phyloP scores from a whole-genome alignment of 164 flowering plant species.

The Magnolia sinica region DNA sequence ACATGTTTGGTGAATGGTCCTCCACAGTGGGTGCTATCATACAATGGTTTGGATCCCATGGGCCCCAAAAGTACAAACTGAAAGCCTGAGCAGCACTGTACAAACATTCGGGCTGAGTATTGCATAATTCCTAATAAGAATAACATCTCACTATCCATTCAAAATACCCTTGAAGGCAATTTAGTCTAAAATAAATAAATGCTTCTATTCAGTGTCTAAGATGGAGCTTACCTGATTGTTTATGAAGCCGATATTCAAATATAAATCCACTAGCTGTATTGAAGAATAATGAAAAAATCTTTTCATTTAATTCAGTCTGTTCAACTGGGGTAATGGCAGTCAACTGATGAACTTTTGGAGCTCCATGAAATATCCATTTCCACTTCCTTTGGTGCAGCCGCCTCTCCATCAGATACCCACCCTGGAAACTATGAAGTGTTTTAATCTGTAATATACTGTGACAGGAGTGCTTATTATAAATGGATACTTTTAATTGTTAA shows the following conservation, averaged over 20 bases:
- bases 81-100: no score
- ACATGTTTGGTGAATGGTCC: background rate
- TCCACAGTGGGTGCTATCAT: background rate
- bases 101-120: no score
- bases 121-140: no score
- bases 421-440: slow-evolving; percentile 33
- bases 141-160: background rate
- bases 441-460: background rate
- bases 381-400: slow-evolving; percentile 71
- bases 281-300: slow-evolving; percentile 42
- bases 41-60: background rate
- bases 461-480: background rate
- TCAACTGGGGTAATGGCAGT: slow-evolving; percentile 52
- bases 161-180: background rate
- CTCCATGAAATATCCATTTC: slow-evolving; percentile 80
- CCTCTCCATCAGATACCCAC: slow-evolving; percentile 67
- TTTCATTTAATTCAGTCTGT: slow-evolving; percentile 42
- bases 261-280: slow-evolving; percentile 65
- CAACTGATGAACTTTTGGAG: slow-evolving; percentile 50
- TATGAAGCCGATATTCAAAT: slow-evolving; percentile 51
- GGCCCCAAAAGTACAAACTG: background rate
- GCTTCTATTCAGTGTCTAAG: background rate
- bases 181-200: background rate
- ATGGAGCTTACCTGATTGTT: slow-evolving; percentile 45
- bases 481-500: background rate